These are phyloP conservation scores for Boletus sensibilis DNA, from an alignment of 768 basidiomycete genomes.

Conservation along the genomic window DNA sequence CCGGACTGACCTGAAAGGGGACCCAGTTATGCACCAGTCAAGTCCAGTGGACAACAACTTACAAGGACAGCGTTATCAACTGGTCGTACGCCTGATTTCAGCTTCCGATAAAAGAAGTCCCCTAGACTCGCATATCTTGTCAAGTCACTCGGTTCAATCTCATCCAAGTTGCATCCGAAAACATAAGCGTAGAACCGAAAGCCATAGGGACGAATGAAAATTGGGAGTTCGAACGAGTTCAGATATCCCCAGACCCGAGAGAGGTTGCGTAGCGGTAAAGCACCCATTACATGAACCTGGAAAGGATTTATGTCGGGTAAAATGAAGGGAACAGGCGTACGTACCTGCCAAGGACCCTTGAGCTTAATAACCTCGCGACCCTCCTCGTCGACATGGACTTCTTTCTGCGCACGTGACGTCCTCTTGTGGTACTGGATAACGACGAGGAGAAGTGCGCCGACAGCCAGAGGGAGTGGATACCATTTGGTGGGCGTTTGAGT, in stretches of 20 bases:
- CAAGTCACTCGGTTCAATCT: slow-evolving; percentile 80
- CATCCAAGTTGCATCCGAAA: slow-evolving; percentile 95
- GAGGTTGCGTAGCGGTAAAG: slow-evolving; percentile 89
- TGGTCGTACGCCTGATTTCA: slow-evolving; percentile 80
- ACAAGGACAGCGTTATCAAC: slow-evolving; percentile 76
- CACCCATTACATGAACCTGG: slow-evolving; percentile 95
- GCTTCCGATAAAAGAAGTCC: slow-evolving; percentile 90
- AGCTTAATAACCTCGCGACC: slow-evolving; percentile 78
- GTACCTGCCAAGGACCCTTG: slow-evolving; percentile 91
- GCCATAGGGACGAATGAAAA: slow-evolving; percentile 93
- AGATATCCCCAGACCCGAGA: slow-evolving; percentile 98
- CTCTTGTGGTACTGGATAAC: slow-evolving; percentile 73
- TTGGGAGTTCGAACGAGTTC: slow-evolving; percentile 88
- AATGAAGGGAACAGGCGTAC: slow-evolving; percentile 16
- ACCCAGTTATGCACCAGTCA: not conserved
- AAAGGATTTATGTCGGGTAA: not conserved
- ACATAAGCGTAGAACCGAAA: slow-evolving; percentile 79
- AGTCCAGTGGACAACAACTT: slow-evolving; percentile 18
- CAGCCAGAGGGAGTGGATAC: slow-evolving; percentile 91
- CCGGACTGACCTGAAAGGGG: slow-evolving; percentile 76
- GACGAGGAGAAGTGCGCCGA: slow-evolving; percentile 86
- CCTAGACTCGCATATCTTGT: slow-evolving; percentile 82
- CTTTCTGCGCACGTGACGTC: slow-evolving; percentile 45
- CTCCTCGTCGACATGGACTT: slow-evolving; percentile 78
- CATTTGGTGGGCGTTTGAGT: slow-evolving; percentile 87